Base-by-base conservation (phyloP, 495 filamentous ascomycete species). In the Chaetomidium leptoderma region DNA sequence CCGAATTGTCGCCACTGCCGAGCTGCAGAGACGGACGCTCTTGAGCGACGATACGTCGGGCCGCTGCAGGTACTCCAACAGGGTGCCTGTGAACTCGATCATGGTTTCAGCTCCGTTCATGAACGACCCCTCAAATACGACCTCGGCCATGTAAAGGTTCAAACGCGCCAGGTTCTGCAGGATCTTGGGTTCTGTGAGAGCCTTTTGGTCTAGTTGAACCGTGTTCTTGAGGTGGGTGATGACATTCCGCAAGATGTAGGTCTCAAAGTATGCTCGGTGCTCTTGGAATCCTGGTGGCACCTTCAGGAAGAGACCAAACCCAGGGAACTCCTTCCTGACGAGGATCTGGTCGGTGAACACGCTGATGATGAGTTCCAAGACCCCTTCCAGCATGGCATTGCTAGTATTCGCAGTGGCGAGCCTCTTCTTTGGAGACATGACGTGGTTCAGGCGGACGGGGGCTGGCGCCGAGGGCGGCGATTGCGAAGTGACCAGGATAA, bases 51-150 rank as follows among this genome's bases (percentile, higher is more conserved):
- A 81, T 27, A 98, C 74, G 21, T 96, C 91, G 1, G 95, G 89
- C 32, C 87, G 83, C 66, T 96, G 90, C 14, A 97, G 77, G 68
- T 95, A 90, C 66, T 97, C 92, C 16, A 98, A 70, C 21, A 96
- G 68, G 7, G 81, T 81, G 2, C 91, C 93, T n/a, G 86, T 80
- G 60, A 95, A 95, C 62, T 97, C 90, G n/a, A 96, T 73, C 51
- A 89, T 82, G 3, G 83, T 75, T 50, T 89, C 85, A 10, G 87
- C 90, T 6, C 92, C 93, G 58, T 91, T 84, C 42, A 96, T 80
- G 65, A 97, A 96, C 90, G 90, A 96, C 30, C 93, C 93, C 72
- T 98, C 93, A 62, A 90, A 96, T 16, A 96, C 83, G 29, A 90
- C 89, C 72, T 98, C 95, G 0, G 84, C 81, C 65, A 96, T 79